Evolutionary conservation across 495 filamentous ascomycete species (phyloP), one percentile per base, ranked within the genome.

Genomic region (Neurospora sp.): DNA sequence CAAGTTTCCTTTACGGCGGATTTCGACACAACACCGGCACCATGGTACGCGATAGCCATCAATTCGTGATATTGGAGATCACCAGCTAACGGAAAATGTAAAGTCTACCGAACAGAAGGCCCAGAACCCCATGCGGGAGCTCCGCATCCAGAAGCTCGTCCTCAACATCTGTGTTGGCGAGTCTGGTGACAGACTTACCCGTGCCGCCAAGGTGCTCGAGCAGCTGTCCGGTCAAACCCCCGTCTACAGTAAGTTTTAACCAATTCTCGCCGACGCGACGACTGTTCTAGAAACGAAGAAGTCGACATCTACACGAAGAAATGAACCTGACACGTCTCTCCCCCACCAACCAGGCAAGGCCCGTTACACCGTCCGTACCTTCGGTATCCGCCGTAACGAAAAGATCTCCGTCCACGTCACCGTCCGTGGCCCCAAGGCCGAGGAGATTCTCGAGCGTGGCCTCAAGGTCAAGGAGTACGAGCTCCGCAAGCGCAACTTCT

Each of bases 381-480:
- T 99, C 89, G 96, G 96, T 91, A 99, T 99, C 89, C 95, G 96
- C 83, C 94, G 96, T 92, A 98, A 99, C 90, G 96, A 99, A 85
- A 99, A 98, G 92, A 98, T 99, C 81, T 89, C 96, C 77, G 96
- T 99, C 74, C 96, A 99, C 87, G 96, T 99, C 82, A 99, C 96
- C 83, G 94, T 99, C 86, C 96, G 96, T 82, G 96, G 96, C 79
- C 94, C 96, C 86, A 99, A 99, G 91, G 96, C 96, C 75, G 96
- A 99, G 90, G 96, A 99, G 87, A 99, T 99, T 82, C 90, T 99
- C 81, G 96, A 99, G 92, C 94, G 96, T 88, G 96, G 96, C 82
- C 90, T 99, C 79, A 98, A 98, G 91, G 96, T 99, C 89, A 99
- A 99, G 93, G 96, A 99, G 87, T 99, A 98, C 88, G 96, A 99